A percentile compares a stretch with the other conserved stretches of the same genome.
Conservation (phyloP, 2,329 filamentous ascomycete genomes). For the Metarhizium robertsii region DNA sequence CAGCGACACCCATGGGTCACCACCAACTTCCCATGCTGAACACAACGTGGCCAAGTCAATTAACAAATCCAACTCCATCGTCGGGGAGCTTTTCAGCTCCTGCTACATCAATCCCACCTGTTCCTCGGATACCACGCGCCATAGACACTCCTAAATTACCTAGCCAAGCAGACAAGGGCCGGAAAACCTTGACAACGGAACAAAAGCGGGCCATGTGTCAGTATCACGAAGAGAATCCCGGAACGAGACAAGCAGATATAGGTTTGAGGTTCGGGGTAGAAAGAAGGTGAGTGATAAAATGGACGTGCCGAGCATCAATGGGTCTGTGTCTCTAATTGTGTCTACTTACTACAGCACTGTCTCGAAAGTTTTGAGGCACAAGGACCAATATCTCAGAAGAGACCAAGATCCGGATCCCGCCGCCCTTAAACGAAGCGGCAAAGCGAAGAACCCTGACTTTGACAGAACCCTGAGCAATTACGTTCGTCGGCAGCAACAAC, state of each 20-base stretch:
- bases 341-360: conserved; percentile 63
- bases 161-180: conserved; percentile 49
- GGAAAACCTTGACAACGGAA: conserved; percentile 83
- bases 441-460: conserved; percentile 82
- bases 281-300: conserved; percentile 63
- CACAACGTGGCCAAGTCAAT: conserved; percentile 72
- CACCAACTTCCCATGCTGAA: conserved; percentile 60
- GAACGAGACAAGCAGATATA: conserved; percentile 91
- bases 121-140: conserved; percentile 38
- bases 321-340: not conserved
- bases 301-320: not conserved
- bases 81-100: conserved; percentile 47
- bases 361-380: conserved; percentile 92
- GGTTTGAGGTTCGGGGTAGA: conserved; percentile 93
- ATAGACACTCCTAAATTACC: conserved; percentile 18
- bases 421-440: conserved; percentile 57
- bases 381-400: conserved; percentile 88
- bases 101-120: conserved; percentile 48
- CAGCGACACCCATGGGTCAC: conserved; percentile 37
- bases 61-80: conserved; percentile 56
- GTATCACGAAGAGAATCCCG: conserved; percentile 84
- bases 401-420: conserved; percentile 56
- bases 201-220: conserved; percentile 90
- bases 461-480: conserved; percentile 85
- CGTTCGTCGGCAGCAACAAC: conserved; percentile 70